phyloP scores from a whole-genome alignment of 371 early-diverging fungal genomes.

The Rhizopus sp. region DNA sequence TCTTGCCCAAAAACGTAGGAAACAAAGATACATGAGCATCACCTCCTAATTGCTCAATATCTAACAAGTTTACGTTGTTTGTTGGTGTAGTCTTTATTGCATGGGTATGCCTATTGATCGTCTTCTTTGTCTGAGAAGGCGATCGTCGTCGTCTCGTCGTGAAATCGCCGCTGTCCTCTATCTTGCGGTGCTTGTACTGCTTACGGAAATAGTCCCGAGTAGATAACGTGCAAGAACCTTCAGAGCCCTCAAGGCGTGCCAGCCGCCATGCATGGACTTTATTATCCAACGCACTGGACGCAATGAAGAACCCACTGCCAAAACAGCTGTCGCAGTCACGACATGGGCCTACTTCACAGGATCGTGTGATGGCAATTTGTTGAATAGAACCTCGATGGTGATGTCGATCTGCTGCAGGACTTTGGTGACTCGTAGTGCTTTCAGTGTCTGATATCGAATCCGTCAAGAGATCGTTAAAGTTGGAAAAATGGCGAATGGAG shows the following conservation, averaged over 20 bases:
- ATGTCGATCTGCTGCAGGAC: neutral
- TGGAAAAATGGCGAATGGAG: conserved; percentile 21
- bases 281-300: conserved; percentile 32
- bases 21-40: conserved; percentile 15
- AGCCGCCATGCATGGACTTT: conserved; percentile 38
- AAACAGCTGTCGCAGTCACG: conserved; percentile 34
- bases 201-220: conserved; percentile 34
- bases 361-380: conserved; percentile 31
- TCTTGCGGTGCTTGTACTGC: conserved; percentile 27
- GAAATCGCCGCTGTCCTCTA: conserved; percentile 6
- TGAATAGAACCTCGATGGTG: conserved; percentile 30
- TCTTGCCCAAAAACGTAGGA: conserved; percentile 29
- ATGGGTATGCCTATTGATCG: neutral
- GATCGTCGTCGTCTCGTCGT: conserved; percentile 4
- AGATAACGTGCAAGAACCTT: conserved; percentile 12
- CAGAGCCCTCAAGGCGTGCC: conserved; percentile 17
- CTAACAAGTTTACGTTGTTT: conserved; percentile 20
- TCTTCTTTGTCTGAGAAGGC: conserved; percentile 2
- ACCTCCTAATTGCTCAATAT: conserved; percentile 39
- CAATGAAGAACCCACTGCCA: conserved; percentile 38
- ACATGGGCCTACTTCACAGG: conserved; percentile 33
- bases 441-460: conserved; percentile 3
- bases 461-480: conserved; percentile 4
- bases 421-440: neutral
- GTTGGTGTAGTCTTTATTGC: neutral